Base-by-base conservation (phyloP, 1,139 yeast genomes). In the Geotrichum macrosporum region DNA sequence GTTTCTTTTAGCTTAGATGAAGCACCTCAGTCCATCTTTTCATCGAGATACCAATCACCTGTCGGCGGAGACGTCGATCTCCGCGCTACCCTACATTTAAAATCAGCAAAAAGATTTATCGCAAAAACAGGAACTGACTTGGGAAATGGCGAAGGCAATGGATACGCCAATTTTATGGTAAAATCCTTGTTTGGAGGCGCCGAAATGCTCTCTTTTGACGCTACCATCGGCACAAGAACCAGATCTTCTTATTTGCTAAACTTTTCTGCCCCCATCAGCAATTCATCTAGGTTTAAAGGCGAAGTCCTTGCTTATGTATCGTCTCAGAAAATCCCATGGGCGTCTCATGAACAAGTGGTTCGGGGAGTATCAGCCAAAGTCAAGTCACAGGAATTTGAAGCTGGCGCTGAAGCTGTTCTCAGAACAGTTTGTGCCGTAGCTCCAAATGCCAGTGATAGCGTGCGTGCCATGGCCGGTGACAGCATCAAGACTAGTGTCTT, bases 111-210 rank as follows among this genome's bases (percentile, higher is more conserved):
- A 54, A 67, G 57, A 56, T 83, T 85, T 59, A 76, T 76, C 53
- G 92, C 94, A 50, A 84, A 83, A 59, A 86, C 95, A 1, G 97
- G 96, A 12, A 92, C 96, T 5, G 89, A 84, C 64, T 77, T 89
- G 3, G 96, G 96, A 1, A 89, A 89, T 61, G 95, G 95, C 21
- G 96, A 89, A 69, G 97, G 96, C 24, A 94, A 85, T 61, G 96
- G 96, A 1, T 86, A 87, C 59, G 73, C 87, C 40, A 82, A 84
- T 44, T 58, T 59, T 19, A 88, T 83, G 61, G 70, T 84, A 62
- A 75, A 80, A 46, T 89, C 89, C 61, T 67, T 86, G 12, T 79
- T 88, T 65, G 96, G 96, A 0, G 96, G 95, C 2, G 96, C 92
- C 6, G 98, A 92, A 62, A 74, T 73, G 40, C 59, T 89, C 21